Evolutionary conservation across 1,139 yeast genomes (phyloP), one percentile per base, ranked within the genome.

Genomic region (Suhomyces chickasaworum): DNA sequence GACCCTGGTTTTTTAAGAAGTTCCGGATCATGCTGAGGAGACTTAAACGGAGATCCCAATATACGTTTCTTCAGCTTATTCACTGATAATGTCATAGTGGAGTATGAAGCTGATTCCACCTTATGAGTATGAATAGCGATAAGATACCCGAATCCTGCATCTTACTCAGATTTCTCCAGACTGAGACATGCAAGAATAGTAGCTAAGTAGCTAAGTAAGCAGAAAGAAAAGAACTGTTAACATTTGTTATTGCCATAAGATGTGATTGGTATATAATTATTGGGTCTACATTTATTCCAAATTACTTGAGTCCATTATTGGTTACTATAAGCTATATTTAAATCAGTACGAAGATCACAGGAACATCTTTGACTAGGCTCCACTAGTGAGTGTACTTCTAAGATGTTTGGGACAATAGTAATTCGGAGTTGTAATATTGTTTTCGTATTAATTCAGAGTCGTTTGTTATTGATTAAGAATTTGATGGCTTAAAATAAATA

Each of bases 11-110:
- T 35, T 17, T 35, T n/a, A 7, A 16, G 17, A 13, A 20, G 20
- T 13, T 22, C 37, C 3, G 37, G 37, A 21, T 21, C 37, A 22
- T 35, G 37, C 8, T 48, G 55, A 7, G 63, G 60, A 4, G 62
- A 58, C 46, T 60, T 58, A 53, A 58, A 58, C 20, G 63, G 63
- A 9, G 63, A 57, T n/a, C 65, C 65, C 36, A 60, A 48, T 16
- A 59, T 55, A 40, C 64, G 56, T 45, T 48, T 46, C 37, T 37
- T 22, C 25, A 32, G 43, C 25, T 41, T 45, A 18, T 38, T 47
- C 38, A 38, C 45, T 15, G 45, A 5, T 16, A 47, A 25, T 7
- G 45, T 41, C 50, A 47, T 41, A 3, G 5, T 3, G 13, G 29
- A 13, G 13, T 10, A 10, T 10, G 13, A 25, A n/a, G 4, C 13